Evolutionary conservation across 2,329 filamentous ascomycete genomes (phyloP).

Genomic region (Epichloe sp.): DNA sequence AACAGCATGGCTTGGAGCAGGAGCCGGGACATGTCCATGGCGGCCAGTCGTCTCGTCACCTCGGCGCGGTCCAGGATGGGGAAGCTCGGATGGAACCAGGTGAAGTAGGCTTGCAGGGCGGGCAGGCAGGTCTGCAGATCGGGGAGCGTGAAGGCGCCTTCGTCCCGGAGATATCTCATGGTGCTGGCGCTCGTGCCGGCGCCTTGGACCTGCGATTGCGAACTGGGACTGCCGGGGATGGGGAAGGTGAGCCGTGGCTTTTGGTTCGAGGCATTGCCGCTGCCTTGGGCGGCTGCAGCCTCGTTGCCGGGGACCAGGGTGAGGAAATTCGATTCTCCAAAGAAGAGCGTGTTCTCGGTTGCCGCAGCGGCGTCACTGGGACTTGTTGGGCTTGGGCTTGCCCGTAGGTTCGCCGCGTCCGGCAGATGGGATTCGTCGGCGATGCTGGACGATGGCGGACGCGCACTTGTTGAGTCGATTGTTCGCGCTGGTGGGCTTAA

Average conservation of each 20-base stretch:
- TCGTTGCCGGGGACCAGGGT: conserved; percentile 19
- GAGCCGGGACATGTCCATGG: conserved; percentile 32
- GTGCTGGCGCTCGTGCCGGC: conserved; percentile 32
- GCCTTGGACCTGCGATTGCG: conserved; percentile 9
- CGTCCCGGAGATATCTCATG: conserved; percentile 33
- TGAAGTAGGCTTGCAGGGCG: conserved; percentile 38
- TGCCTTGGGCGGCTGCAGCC: not conserved
- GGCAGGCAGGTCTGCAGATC: conserved; percentile 26
- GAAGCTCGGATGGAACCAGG: conserved; percentile 44
- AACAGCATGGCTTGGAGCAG: conserved; percentile 41
- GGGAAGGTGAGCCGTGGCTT: conserved; percentile 18
- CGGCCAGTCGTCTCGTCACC: conserved; percentile 25
- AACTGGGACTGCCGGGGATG: conserved; percentile 15
- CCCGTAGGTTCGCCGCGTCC: not conserved
- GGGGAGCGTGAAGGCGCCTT: conserved; percentile 32
- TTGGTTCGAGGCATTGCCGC: conserved; percentile 4
- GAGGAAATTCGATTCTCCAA: conserved; percentile 26
- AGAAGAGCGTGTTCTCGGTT: conserved; percentile 16
- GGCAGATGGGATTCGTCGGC: not conserved
- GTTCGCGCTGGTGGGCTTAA: not conserved
- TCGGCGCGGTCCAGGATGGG: conserved; percentile 36
- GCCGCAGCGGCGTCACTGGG: conserved; percentile 1
- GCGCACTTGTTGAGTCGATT: not conserved
- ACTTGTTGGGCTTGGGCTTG: not conserved
- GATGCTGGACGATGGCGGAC: conserved; percentile 2